phyloP scores from a whole-genome alignment of 1,284 basidiomycete species.

The Tylopilus sp. region DNA sequence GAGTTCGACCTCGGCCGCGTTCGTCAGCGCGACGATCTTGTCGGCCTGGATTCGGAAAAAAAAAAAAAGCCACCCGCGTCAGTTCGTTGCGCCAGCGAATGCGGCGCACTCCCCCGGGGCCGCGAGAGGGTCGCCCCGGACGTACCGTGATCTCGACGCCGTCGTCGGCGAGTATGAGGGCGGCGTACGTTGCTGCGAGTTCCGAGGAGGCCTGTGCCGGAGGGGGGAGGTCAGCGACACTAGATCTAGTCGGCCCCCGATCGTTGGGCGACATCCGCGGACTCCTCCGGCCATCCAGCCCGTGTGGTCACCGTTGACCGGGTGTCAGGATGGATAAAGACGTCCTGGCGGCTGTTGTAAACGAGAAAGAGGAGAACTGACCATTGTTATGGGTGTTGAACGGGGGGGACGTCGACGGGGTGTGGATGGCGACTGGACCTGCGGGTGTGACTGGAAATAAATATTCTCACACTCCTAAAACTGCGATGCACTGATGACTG shows the following conservation, averaged over 20 bases:
- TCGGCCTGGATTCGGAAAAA: conserved; percentile 77
- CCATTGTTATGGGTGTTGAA: conserved; percentile 17
- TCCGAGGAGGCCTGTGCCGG: conserved; percentile 54
- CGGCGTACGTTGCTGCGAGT: conserved; percentile 87
- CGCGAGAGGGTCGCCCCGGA: conserved; percentile 20
- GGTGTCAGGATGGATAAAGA: not conserved
- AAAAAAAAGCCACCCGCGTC: no score
- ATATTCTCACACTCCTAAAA: no score
- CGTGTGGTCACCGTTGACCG: not conserved
- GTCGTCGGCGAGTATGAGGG: conserved; percentile 96
- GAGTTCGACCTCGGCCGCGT: conserved; percentile 81
- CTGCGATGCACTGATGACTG: no score
- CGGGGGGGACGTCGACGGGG: conserved; percentile 9
- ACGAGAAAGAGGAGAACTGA: conserved; percentile 11
- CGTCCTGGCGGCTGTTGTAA: not conserved
- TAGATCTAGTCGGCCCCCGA: not conserved
- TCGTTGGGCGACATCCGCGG: conserved; percentile 14
- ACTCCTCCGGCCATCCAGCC: conserved; percentile 21
- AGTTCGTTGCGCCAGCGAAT: no score
- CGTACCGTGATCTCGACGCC: conserved; percentile 94
- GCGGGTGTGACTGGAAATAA: not conserved
- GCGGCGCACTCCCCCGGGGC: not conserved
- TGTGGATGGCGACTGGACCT: not conserved
- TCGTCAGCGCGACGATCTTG: conserved; percentile 83
- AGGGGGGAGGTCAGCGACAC: conserved; percentile 10